Percentiles rank a stretch among this genome's conserved stretches.
Conservation (phyloP, 495 filamentous ascomycete species). For the Penicillium waksmanii region DNA sequence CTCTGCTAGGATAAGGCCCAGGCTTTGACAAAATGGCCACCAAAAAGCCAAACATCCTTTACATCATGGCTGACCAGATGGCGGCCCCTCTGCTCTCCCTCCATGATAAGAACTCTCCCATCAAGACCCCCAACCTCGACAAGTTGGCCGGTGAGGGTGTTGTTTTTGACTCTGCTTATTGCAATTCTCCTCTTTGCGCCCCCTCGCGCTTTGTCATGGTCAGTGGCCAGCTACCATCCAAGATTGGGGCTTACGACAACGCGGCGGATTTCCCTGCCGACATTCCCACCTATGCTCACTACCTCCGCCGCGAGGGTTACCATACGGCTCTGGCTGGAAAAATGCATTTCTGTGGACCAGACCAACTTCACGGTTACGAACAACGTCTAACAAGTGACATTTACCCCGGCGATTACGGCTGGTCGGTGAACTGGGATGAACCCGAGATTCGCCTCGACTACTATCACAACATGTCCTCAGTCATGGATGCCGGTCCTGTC, state of each 20-base stretch:
- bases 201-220: constrained; percentile 89
- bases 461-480: constrained; percentile 91
- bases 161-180: constrained; percentile 87
- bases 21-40: constrained; percentile 53
- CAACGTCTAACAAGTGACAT: constrained; percentile 87
- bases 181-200: constrained; percentile 84
- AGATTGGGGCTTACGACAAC: constrained; percentile 87
- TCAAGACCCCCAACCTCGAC: constrained; percentile 86
- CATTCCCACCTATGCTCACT: constrained; percentile 85
- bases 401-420: constrained; percentile 88
- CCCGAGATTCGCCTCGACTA: constrained; percentile 83
- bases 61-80: constrained; percentile 94
- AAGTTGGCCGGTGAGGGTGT: constrained; percentile 75
- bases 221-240: constrained; percentile 82
- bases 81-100: constrained; percentile 82
- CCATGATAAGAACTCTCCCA: constrained; percentile 76
- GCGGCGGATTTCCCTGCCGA: constrained; percentile 74
- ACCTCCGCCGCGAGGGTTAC: constrained; percentile 81
- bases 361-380: constrained; percentile 91
- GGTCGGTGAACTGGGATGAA: constrained; percentile 88
- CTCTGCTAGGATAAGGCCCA: neutral
- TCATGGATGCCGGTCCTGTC: constrained; percentile 80
- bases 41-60: constrained; percentile 73
- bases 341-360: constrained; percentile 90
- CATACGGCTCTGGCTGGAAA: constrained; percentile 89